phyloP scores from a whole-genome alignment of 139 green algal species.

The Trebouxia sp. region DNA sequence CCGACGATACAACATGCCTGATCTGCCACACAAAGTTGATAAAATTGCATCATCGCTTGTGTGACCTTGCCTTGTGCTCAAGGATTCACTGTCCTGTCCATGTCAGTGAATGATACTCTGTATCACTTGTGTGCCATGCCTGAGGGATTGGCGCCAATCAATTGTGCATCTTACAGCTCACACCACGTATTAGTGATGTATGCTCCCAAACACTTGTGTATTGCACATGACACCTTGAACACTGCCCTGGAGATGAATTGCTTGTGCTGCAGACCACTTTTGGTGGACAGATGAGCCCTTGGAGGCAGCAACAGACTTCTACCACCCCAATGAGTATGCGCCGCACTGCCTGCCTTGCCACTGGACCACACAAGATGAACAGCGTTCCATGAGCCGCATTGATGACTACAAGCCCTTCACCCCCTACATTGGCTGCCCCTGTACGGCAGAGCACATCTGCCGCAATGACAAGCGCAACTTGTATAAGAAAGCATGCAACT shows the following conservation, averaged over 20 bases:
- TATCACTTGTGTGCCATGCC: no score
- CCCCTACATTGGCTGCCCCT: conserved; percentile 16
- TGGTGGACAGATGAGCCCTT: not conserved
- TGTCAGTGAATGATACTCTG: no score
- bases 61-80: no score
- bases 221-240: no score
- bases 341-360: not conserved
- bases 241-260: no score
- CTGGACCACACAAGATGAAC: not conserved
- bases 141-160: no score
- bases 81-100: no score
- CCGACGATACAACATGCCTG: no score
- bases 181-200: no score
- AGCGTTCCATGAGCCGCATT: not conserved
- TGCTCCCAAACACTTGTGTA: not conserved
- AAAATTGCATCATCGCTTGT: no score
- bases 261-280: not conserved
- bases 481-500: not conserved
- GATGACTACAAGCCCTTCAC: not conserved
- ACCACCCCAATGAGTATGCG: not conserved
- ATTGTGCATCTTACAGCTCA: no score
- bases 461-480: not conserved
- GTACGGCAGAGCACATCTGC: conserved; percentile 42
- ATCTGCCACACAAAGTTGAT: no score
- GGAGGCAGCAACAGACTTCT: not conserved